Percentiles rank a stretch among this genome's conserved stretches.
These are phyloP conservation scores for Ligustrum vulgare DNA, from an alignment of 257 asterid genomes.

Conservation along the genomic window DNA sequence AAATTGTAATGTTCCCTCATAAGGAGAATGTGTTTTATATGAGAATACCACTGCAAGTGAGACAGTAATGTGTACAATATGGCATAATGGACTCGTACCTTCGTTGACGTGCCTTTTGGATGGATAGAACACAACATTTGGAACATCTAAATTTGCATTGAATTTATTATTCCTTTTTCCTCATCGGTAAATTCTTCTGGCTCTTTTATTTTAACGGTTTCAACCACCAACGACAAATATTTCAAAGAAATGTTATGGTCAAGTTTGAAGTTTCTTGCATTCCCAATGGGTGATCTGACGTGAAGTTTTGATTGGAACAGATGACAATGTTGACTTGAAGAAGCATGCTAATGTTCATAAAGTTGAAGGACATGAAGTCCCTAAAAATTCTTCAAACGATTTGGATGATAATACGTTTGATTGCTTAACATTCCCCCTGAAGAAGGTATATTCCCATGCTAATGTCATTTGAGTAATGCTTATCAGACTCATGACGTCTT, in stretches of 20 bases:
- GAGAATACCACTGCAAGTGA: not conserved
- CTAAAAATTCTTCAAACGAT: constrained; percentile 25
- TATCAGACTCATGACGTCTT: constrained; percentile 17
- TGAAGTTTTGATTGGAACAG: constrained; percentile 39
- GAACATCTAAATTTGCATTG: constrained; percentile 1
- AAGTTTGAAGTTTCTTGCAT: constrained; percentile 14
- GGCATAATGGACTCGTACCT: not conserved
- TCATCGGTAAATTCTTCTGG: not conserved
- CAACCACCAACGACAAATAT: constrained; percentile 6
- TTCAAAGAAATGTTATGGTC: constrained; percentile 3
- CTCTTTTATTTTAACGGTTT: not conserved
- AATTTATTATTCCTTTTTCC: not conserved
- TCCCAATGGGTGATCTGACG: constrained; percentile 14
- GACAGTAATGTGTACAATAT: not conserved
- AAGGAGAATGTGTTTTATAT: not conserved
- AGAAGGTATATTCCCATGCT: constrained; percentile 44
- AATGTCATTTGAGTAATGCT: constrained; percentile 13
- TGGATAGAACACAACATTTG: not conserved
- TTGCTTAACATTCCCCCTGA: constrained; percentile 36
- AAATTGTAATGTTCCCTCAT: not conserved
- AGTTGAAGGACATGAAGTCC: constrained; percentile 36
- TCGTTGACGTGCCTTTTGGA: not conserved
- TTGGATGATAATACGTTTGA: constrained; percentile 33
- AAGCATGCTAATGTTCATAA: constrained; percentile 30
- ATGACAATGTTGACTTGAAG: constrained; percentile 35